Conservation (phyloP, 2,329 filamentous ascomycete genomes). For the Xylaria arbuscula region DNA sequence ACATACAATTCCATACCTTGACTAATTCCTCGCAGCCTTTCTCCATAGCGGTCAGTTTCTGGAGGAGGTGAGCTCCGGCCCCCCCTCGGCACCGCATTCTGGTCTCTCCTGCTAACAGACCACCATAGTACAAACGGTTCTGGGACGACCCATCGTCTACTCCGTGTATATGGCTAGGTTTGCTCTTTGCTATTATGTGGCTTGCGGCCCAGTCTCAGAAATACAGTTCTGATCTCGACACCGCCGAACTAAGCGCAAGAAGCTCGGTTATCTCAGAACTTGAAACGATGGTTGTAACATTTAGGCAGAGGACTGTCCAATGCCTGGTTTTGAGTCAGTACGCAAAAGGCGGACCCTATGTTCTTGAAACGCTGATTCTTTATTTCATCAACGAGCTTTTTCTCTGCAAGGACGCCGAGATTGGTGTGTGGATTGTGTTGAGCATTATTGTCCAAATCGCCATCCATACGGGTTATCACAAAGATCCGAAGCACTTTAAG, state of each 20-base stretch:
- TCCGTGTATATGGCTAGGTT: not conserved
- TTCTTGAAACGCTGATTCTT: slow-evolving; percentile 15
- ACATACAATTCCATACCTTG: not conserved
- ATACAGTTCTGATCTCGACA: not conserved
- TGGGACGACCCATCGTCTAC: not conserved
- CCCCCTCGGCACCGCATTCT: not conserved
- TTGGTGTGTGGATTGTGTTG: slow-evolving; percentile 51
- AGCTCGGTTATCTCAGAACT: not conserved
- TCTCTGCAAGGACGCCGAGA: slow-evolving; percentile 47
- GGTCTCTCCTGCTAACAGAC: not conserved
- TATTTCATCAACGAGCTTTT: slow-evolving; percentile 49
- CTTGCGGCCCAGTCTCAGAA: not conserved
- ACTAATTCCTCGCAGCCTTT: not conserved
- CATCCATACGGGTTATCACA: slow-evolving; percentile 57
- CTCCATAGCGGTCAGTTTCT: not conserved
- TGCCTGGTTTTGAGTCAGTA: not conserved
- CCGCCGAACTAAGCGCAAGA: not conserved
- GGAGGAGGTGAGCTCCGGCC: not conserved
- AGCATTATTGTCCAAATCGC: slow-evolving; percentile 52
- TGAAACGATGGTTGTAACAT: not conserved
- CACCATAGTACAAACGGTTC: not conserved
- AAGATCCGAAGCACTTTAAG: slow-evolving; percentile 57
- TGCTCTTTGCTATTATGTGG: not conserved
- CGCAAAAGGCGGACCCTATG: not conserved
- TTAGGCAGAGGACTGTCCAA: not conserved